These are phyloP conservation scores for Exutisphaerella laricina DNA, from an alignment of 2,329 filamentous ascomycete species.

Conservation along the genomic window DNA sequence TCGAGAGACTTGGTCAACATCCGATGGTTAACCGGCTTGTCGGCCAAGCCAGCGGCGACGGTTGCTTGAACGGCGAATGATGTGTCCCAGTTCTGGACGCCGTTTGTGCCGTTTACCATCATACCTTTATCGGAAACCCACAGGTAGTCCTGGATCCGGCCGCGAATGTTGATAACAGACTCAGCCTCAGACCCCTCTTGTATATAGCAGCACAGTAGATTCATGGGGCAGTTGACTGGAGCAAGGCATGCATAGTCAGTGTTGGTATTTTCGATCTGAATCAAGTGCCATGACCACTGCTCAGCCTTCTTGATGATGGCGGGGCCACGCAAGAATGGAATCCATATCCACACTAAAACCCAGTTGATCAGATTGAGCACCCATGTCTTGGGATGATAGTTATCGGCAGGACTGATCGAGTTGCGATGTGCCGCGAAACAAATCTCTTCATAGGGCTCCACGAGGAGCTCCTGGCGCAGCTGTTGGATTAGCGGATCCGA, in stretches of 20 bases:
- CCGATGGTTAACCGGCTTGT: constrained; percentile 68
- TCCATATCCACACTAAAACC: constrained; percentile 72
- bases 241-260: constrained; percentile 81
- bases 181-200: constrained; percentile 70
- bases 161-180: constrained; percentile 69
- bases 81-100: constrained; percentile 97
- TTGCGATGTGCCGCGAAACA: constrained; percentile 75
- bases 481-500: constrained; percentile 63
- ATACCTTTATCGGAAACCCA: constrained; percentile 93
- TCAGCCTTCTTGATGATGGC: constrained; percentile 66
- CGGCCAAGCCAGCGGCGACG: constrained; percentile 70
- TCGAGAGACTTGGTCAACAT: constrained; percentile 78
- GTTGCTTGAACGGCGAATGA: constrained; percentile 81
- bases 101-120: constrained; percentile 93
- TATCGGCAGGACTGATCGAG: constrained; percentile 70
- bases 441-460: constrained; percentile 70
- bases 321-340: constrained; percentile 66
- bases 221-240: constrained; percentile 86
- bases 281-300: constrained; percentile 72
- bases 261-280: constrained; percentile 89
- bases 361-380: constrained; percentile 74
- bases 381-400: constrained; percentile 90
- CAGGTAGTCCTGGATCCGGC: constrained; percentile 76
- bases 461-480: constrained; percentile 76
- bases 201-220: constrained; percentile 79